Conservation (phyloP, 1,284 basidiomycete species). For the Austroboletus niveus region DNA sequence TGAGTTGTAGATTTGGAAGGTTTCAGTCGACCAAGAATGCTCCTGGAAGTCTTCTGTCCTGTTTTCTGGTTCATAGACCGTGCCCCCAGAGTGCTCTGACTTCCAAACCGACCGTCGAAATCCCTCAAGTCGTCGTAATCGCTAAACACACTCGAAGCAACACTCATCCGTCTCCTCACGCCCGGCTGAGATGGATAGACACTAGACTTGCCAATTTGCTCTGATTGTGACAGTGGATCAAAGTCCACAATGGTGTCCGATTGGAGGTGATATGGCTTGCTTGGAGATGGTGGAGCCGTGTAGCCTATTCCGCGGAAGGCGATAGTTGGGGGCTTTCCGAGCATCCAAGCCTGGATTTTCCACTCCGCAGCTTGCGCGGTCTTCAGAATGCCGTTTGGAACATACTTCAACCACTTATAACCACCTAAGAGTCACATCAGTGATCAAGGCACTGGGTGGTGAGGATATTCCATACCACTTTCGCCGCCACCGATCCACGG, state of each 20-base stretch:
- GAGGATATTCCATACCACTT: conserved; percentile 55
- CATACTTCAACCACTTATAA: conserved; percentile 96
- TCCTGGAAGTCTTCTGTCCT: conserved; percentile 57
- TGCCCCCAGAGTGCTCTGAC: conserved; percentile 65
- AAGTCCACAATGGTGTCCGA: conserved; percentile 20
- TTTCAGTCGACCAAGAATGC: conserved; percentile 64
- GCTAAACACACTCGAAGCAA: conserved; percentile 65
- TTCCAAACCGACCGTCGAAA: conserved; percentile 81
- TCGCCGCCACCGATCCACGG: conserved; percentile 96
- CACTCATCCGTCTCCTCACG: conserved; percentile 52
- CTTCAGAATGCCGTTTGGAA: conserved; percentile 90
- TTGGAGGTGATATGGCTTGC: conserved; percentile 27
- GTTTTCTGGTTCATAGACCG: conserved; percentile 36
- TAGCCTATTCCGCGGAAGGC: conserved; percentile 81
- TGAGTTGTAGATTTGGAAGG: conserved; percentile 39
- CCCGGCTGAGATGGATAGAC: conserved; percentile 40
- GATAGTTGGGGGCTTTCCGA: conserved; percentile 88
- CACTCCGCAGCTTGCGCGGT: conserved; percentile 97
- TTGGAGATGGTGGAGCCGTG: conserved; percentile 41
- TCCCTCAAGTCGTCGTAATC: conserved; percentile 83
- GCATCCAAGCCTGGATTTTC: conserved; percentile 94
- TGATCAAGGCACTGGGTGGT: neutral
- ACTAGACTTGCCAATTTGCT: conserved; percentile 30
- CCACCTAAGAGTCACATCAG: conserved; percentile 48
- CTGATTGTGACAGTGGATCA: conserved; percentile 28